These are phyloP conservation scores for Moesziomyces antarcticus DNA, from an alignment of 1,284 basidiomycete genomes.

Conservation along the genomic window DNA sequence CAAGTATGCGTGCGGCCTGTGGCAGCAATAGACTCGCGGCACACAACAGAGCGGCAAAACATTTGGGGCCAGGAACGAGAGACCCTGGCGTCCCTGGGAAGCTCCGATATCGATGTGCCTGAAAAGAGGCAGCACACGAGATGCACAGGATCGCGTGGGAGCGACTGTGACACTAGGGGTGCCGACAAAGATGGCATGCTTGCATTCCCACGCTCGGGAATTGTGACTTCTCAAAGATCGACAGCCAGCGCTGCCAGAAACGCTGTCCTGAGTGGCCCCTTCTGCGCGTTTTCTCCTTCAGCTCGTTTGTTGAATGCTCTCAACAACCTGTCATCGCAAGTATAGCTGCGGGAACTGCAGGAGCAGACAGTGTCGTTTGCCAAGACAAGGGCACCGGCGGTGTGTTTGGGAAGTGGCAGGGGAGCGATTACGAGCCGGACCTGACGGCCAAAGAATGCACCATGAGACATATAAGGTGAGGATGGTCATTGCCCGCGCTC, in stretches of 20 bases:
- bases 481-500: too few relatives aligned
- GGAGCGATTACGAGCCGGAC: too few relatives aligned
- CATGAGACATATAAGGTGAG: too few relatives aligned
- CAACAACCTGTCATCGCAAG: too few relatives aligned
- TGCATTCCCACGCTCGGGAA: neutral
- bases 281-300: too few relatives aligned
- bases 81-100: neutral
- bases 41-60: neutral
- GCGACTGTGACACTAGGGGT: neutral
- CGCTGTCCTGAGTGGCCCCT: too few relatives aligned
- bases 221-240: neutral
- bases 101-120: neutral
- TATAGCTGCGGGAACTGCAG: too few relatives aligned
- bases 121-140: neutral
- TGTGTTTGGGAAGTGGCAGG: too few relatives aligned
- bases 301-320: too few relatives aligned
- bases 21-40: neutral
- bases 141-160: neutral
- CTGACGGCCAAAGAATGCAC: too few relatives aligned
- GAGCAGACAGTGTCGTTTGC: too few relatives aligned
- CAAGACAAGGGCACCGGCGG: too few relatives aligned
- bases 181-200: neutral
- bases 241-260: neutral
- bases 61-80: neutral
- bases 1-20: neutral